A percentile compares a stretch with the other conserved stretches of the same genome.
phyloP scores from a whole-genome alignment of 1,284 basidiomycete genomes.

The Ustilago lituana region DNA sequence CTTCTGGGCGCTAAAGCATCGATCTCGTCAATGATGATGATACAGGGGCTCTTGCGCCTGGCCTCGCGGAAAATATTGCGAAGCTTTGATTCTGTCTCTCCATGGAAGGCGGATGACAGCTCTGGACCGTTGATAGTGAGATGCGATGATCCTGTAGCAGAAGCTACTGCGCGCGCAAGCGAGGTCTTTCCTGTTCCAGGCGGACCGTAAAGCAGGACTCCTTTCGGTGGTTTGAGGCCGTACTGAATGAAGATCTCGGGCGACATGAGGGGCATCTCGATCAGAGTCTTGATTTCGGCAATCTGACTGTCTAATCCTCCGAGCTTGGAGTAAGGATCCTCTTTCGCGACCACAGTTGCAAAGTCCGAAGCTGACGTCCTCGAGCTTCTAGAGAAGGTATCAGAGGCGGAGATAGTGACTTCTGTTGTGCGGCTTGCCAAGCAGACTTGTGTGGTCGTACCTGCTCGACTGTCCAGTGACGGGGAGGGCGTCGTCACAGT shows the following conservation, averaged over 20 bases:
- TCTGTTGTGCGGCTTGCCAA: constrained; percentile 67
- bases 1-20: constrained; percentile 91
- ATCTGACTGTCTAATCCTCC: constrained; percentile 92
- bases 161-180: constrained; percentile 61
- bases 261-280: constrained; percentile 89
- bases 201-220: constrained; percentile 66
- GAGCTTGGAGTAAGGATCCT: constrained; percentile 73
- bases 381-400: constrained; percentile 20
- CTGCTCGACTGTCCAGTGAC: constrained; percentile 6
- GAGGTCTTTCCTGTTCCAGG: constrained; percentile 67
- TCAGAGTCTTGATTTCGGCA: constrained; percentile 85
- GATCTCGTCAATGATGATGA: constrained; percentile 94
- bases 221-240: constrained; percentile 70
- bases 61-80: constrained; percentile 90
- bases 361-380: constrained; percentile 7
- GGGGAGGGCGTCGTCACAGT: constrained; percentile 64
- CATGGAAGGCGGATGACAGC: constrained; percentile 91
- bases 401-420: constrained; percentile 63
- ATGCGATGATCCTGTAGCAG: constrained; percentile 57
- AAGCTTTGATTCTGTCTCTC: constrained; percentile 91
- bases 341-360: neutral
- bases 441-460: constrained; percentile 24
- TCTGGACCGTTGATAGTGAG: constrained; percentile 86
- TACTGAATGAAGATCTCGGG: constrained; percentile 91
- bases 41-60: constrained; percentile 77